These are phyloP conservation scores for Anisodus tanguticus DNA, from an alignment of 257 asterid genomes.

Conservation along the genomic window DNA sequence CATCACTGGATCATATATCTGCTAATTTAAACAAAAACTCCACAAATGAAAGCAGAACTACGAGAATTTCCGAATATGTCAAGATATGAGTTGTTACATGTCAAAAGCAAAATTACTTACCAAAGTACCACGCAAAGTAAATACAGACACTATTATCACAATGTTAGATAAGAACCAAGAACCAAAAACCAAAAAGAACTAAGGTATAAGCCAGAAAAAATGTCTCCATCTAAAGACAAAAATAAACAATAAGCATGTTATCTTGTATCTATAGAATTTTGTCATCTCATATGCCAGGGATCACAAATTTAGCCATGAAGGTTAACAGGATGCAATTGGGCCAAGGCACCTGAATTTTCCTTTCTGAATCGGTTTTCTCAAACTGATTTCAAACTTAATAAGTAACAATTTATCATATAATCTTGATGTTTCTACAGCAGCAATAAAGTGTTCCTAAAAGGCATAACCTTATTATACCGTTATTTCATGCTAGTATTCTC, in stretches of 20 bases:
- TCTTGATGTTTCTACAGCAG: not conserved
- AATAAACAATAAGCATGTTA: not conserved
- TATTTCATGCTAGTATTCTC: slow-evolving; percentile 8
- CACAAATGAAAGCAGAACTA: not conserved
- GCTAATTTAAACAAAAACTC: not conserved
- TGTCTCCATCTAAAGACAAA: slow-evolving; percentile 3
- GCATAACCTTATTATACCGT: not conserved
- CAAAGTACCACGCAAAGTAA: not conserved
- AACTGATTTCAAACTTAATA: not conserved
- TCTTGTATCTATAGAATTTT: slow-evolving; percentile 9
- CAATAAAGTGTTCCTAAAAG: slow-evolving; percentile 13
- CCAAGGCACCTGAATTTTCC: slow-evolving; percentile 18
- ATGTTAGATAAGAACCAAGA: not conserved
- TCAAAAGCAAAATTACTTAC: not conserved
- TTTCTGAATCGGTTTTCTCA: not conserved
- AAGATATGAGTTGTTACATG: not conserved
- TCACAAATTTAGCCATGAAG: not conserved
- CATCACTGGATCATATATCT: not conserved
- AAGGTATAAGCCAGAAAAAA: not conserved
- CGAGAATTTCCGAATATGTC: not conserved
- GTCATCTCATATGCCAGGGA: not conserved
- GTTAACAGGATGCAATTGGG: not conserved
- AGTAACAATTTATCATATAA: not conserved
- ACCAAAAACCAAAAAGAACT: slow-evolving; percentile 10
- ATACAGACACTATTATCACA: slow-evolving; percentile 19